Evolutionary conservation across 2,329 filamentous ascomycete genomes (phyloP).

Genomic region (Penicillium thymicola): DNA sequence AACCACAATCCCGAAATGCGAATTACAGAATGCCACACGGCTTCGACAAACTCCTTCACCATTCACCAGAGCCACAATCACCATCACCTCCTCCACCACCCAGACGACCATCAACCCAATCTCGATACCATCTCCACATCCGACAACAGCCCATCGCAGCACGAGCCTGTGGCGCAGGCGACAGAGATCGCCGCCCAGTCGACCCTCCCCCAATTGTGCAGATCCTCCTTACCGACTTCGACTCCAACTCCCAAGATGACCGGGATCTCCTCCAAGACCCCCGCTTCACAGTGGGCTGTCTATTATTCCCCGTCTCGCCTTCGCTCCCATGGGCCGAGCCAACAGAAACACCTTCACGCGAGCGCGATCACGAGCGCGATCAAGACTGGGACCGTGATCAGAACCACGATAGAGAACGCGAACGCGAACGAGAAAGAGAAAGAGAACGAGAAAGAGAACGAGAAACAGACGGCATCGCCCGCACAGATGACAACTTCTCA

Average conservation of each 20-base stretch:
- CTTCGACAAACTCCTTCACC: constrained; percentile 39
- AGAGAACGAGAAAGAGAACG: constrained; percentile 10
- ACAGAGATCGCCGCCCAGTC: constrained; percentile 46
- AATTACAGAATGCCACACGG: constrained; percentile 34
- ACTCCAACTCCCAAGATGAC: constrained; percentile 38
- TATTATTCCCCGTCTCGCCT: constrained; percentile 37
- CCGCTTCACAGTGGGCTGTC: constrained; percentile 44
- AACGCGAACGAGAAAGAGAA: constrained; percentile 5
- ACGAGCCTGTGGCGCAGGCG: constrained; percentile 46
- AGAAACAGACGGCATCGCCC: constrained; percentile 16
- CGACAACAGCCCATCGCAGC: constrained; percentile 48
- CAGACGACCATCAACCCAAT: constrained; percentile 22
- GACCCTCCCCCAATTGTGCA: constrained; percentile 50
- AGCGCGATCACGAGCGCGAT: constrained; percentile 1
- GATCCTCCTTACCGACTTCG: constrained; percentile 45
- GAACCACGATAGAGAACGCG: neutral
- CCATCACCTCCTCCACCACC: constrained; percentile 26
- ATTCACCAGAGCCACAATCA: constrained; percentile 19
- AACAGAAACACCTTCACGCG: constrained; percentile 14
- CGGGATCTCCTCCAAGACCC: constrained; percentile 38
- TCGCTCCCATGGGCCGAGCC: constrained; percentile 11
- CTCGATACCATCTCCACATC: constrained; percentile 42
- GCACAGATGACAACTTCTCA: constrained; percentile 21
- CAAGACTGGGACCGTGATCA: constrained; percentile 12
- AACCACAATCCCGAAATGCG: constrained; percentile 13